These are phyloP conservation scores for Boletus insuetus DNA, from an alignment of 768 basidiomycete species.

Conservation along the genomic window DNA sequence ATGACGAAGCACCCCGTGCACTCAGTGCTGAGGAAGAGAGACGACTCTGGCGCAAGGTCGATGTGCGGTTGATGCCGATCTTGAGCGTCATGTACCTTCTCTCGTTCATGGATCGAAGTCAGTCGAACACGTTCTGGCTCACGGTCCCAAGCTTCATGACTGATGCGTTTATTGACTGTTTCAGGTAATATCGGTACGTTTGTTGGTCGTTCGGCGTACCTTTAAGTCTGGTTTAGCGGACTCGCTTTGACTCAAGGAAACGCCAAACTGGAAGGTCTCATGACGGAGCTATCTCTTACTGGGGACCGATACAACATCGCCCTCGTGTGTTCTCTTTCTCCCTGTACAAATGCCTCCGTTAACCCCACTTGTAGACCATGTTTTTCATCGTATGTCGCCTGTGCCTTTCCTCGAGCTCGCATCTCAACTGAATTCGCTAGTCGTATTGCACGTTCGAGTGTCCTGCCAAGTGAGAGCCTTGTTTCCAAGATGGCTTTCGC, in stretches of 20 bases:
- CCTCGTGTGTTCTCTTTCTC: conserved; percentile 40
- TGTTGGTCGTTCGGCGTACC: not conserved
- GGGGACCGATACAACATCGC: conserved; percentile 67
- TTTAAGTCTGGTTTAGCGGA: not conserved
- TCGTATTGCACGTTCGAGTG: conserved; percentile 51
- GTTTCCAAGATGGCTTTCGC: not conserved
- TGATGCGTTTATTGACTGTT: not conserved
- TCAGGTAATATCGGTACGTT: conserved; percentile 55
- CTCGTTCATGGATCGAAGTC: conserved; percentile 63
- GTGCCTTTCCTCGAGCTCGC: not conserved
- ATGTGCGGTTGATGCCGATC: conserved; percentile 55
- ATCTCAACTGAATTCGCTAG: conserved; percentile 2
- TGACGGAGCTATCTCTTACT: conserved; percentile 50
- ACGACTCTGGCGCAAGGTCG: conserved; percentile 57
- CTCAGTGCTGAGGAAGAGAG: conserved; percentile 43
- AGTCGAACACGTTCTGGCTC: conserved; percentile 3
- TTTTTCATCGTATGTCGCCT: conserved; percentile 59
- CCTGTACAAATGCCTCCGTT: not conserved
- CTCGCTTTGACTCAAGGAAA: conserved; percentile 40
- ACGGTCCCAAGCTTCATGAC: not conserved
- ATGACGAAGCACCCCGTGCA: not conserved
- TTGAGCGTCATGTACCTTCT: conserved; percentile 59
- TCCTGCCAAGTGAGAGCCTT: conserved; percentile 54
- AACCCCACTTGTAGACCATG: conserved; percentile 47
- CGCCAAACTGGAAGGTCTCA: conserved; percentile 63